Percentiles rank a stretch among this genome's conserved stretches.
Conservation (phyloP, 75 land plant genomes). For the Cryptomeria japonica region DNA sequence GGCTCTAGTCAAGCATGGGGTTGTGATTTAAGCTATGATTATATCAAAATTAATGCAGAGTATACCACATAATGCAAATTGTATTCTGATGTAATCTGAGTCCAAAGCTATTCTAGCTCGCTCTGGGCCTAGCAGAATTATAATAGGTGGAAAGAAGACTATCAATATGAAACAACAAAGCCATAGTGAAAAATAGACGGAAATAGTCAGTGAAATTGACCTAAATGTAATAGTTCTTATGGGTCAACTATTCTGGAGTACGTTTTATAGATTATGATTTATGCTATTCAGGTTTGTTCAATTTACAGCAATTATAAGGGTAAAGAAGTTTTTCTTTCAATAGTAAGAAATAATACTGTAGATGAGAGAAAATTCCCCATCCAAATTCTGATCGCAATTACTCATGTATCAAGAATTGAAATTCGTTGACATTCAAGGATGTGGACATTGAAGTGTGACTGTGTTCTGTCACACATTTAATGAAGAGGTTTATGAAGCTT, state of each 20-base stretch:
- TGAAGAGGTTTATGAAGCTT: neutral
- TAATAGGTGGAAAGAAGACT: neutral
- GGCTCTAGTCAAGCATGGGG: conserved; percentile 96
- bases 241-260: neutral
- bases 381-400: neutral
- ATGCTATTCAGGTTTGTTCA: neutral
- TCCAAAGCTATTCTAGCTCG: neutral
- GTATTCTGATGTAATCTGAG: neutral
- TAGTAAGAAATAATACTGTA: neutral
- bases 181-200: neutral
- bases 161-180: neutral
- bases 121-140: neutral
- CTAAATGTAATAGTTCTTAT: neutral
- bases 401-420: neutral
- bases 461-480: neutral
- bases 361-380: neutral
- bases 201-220: neutral
- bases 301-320: neutral
- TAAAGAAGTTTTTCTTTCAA: neutral
- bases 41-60: conserved; percentile 98
- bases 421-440: neutral
- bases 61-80: conserved; percentile 74
- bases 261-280: neutral
- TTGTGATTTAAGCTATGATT: conserved; percentile 96
- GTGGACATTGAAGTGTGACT: neutral